Percentiles rank a stretch among this genome's conserved stretches.
phyloP scores from a whole-genome alignment of 1,284 basidiomycete species.

The Vanrija sp. region DNA sequence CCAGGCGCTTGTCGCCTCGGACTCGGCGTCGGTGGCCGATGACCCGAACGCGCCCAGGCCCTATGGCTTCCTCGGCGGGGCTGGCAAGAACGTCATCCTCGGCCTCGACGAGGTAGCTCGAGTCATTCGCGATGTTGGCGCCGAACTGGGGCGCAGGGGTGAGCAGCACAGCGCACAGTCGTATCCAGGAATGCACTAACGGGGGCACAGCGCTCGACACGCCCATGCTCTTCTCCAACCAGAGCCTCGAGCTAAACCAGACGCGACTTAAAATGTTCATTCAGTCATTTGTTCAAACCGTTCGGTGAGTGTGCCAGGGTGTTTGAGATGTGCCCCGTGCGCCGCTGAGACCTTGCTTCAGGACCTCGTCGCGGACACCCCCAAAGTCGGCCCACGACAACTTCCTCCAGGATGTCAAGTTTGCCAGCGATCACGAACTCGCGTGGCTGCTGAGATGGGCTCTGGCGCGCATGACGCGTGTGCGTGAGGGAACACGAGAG shows the following conservation, averaged over 20 bases:
- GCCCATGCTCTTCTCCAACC: conserved; percentile 80
- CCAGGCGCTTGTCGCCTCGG: conserved; percentile 25
- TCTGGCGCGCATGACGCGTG: conserved; percentile 66
- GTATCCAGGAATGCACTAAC: no score
- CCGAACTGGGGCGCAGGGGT: conserved; percentile 65
- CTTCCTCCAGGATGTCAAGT: conserved; percentile 72
- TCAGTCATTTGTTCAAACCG: conserved; percentile 60
- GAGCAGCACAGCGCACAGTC: conserved; percentile 3
- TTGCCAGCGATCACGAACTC: conserved; percentile 77
- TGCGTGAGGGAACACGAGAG: conserved; percentile 50
- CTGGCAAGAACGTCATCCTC: conserved; percentile 52
- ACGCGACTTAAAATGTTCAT: conserved; percentile 68
- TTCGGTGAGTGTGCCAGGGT: conserved; percentile 30
- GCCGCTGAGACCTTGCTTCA: conserved; percentile 32
- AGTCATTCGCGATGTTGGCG: conserved; percentile 65
- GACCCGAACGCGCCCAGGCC: conserved; percentile 16
- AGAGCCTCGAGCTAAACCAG: conserved; percentile 74
- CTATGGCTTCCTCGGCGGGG: conserved; percentile 39
- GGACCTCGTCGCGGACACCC: conserved; percentile 52
- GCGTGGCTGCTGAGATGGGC: conserved; percentile 84
- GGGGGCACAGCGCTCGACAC: conserved; percentile 64
- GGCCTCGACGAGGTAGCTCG: conserved; percentile 67
- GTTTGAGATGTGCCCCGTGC: background rate
- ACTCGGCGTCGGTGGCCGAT: conserved; percentile 24
- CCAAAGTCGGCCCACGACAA: conserved; percentile 26